Evolutionary conservation across 2,329 filamentous ascomycete genomes (phyloP), one percentile per base, ranked within the genome.

Genomic region (Beauveria brongniartii): DNA sequence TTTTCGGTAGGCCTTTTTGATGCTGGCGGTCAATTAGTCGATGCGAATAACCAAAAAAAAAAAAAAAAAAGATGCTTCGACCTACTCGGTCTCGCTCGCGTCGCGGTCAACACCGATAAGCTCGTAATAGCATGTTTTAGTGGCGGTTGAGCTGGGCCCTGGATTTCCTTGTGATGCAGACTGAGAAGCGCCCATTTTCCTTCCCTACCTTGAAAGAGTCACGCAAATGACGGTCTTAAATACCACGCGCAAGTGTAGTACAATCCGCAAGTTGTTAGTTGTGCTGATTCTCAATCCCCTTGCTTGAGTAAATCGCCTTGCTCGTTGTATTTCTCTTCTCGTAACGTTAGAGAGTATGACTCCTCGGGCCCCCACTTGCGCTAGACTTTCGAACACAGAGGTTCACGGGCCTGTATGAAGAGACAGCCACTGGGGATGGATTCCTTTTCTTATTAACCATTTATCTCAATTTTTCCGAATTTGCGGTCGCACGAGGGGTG

Each of bases 1-100:
- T 64, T 79, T 86, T 65, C 91, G 86, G 74, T 99, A 99, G 16
- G 92, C 92, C 69, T 91, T 96, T 70, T 96, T 96, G 69, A 99
- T 92, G 65, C 89, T 93, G 54, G 12, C 34, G 28, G 12, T 30
- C 8, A 14, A 34, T 61, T 51, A 61, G 53, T 8, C 10, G 12
- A 43, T 37, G 7, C 40, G 48, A 16, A 10, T 34, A 28, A 8
- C 26, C 6, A 28, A 8, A 59, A 24, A 22, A 22, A 22, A 22
- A 22, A 22, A 20, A 14, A 43, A 26, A 47, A 61, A 24, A 40
- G 22, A 26, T 18, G 1, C 41, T 44, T 20, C n/a, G 6, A 67
- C 82, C 70, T 74, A 92, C 87, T 97, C 92, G 61, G 95, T 90
- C 50, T 92, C 89, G 6, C 86, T 86, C 40, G 91, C 92, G 63